Evolutionary conservation across 768 basidiomycete genomes (phyloP), one percentile per base, ranked within the genome.

Genomic region (Mycena filopes): DNA sequence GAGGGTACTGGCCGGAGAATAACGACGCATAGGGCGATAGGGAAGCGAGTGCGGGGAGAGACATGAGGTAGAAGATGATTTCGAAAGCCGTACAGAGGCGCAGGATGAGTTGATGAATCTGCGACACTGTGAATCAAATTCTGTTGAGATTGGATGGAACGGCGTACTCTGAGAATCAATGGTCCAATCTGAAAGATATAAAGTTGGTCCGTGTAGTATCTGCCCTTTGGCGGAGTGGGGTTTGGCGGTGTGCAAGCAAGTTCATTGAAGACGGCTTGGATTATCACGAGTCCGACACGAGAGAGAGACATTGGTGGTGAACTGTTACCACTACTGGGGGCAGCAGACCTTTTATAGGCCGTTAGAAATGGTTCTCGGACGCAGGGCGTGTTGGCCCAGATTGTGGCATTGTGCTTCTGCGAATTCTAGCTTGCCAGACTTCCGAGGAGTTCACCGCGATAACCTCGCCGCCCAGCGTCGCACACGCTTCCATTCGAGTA

Each of bases 91-190:
- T 80, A 66, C 84, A 84, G 25, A 81, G 66, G 79, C 86, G 88
- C 49, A 86, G 73, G 42, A 87, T 75, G 7, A 81, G 67, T 61
- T 81, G 81, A 67, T 88, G 86, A 42, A 82, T 74, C 87, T 88
- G 62, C 1, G 29, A 7, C n/a, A n/a, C n/a, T n/a, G n/a, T n/a
- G n/a, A n/a, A n/a, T n/a, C n/a, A n/a, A n/a, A n/a, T n/a, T n/a
- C n/a, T n/a, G n/a, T n/a, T n/a, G n/a, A n/a, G n/a, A n/a, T 85
- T 12, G 84, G 85, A 71, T 88, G 86, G 2, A 88, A 88, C 0
- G 88, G 86, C 0, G 84, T 84, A 67, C 80, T 85, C 0, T 86
- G 88, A 0, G 81, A 66, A 46, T 46, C 45, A 26, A 25, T 3
- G 87, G 86, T 0, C 87, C 87, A 29, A 88, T 84, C 58, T 85